These are phyloP conservation scores for Phytophthora agathidicida DNA, from an alignment of 352 stramenopile species.

Conservation along the genomic window DNA sequence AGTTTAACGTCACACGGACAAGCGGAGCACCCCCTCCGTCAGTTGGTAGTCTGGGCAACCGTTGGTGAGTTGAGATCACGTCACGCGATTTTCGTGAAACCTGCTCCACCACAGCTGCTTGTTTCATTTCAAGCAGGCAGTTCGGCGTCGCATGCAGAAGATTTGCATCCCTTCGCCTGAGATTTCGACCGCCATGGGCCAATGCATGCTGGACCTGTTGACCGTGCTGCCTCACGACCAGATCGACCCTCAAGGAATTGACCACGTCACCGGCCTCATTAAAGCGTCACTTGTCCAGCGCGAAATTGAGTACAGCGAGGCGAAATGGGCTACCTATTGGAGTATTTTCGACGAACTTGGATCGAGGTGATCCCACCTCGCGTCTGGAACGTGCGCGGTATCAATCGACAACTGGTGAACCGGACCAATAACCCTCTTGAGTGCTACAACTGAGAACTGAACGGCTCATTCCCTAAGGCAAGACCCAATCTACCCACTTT, in stretches of 20 bases:
- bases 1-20: too few species aligned
- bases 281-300: neutral
- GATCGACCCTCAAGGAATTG: slow-evolving; percentile 10
- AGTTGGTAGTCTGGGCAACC: too few species aligned
- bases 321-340: slow-evolving; percentile 2
- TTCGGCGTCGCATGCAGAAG: slow-evolving; percentile 16
- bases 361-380: slow-evolving; percentile 3
- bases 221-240: slow-evolving; percentile 1
- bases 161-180: slow-evolving; percentile 9
- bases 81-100: too few species aligned
- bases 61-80: too few species aligned
- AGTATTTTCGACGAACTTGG: slow-evolving; percentile 27
- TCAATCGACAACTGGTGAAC: slow-evolving; percentile 14
- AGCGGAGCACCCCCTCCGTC: too few species aligned
- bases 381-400: slow-evolving; percentile 20
- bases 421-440: slow-evolving; percentile 28
- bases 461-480: slow-evolving; percentile 8
- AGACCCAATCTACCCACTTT: slow-evolving; percentile 12
- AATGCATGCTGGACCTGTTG: neutral
- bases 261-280: neutral
- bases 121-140: slow-evolving; percentile 34
- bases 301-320: neutral
- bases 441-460: slow-evolving; percentile 29
- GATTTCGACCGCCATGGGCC: neutral
- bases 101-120: too few species aligned